Base-by-base conservation (phyloP, 129 eudicot species). In the Arctium lappa region DNA sequence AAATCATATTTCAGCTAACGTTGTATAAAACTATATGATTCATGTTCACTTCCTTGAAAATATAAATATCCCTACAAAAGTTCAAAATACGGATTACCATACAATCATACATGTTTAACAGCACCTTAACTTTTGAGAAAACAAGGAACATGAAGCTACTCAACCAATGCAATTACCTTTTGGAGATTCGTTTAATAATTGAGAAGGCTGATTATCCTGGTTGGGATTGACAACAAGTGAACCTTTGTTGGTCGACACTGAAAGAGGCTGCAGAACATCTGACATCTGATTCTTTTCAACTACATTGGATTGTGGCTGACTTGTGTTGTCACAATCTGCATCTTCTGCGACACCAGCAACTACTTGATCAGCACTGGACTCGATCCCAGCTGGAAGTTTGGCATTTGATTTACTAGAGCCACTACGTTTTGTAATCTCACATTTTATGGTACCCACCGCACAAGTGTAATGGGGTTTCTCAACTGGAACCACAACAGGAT, bases 401-500 rank as follows among this genome's bases (percentile, higher is more conserved):
- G 79, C 69, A 75, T 63, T 89, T 63, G 77, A 69, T 69, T 86
- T 84, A 73, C 78, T 69, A 72, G 70, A 15, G 44, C 56, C 44
- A 8, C 56, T 74, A 37, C 75, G 89, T 69, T 70, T 88, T 22
- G 82, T 80, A 13, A 78, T 84, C 76, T 86, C 93, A 78, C 86
- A 79, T 70, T 83, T 78, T 76, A 89, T 89, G 11, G 84, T 65
- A 80, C 91, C 96, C 71, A 86, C 82, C 13, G 85, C 75, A 44
- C 85, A 85, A 38, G 80, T 74, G 11, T 65, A 63, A 56, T 69
- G 75, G 48, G 88, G 75, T 72, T 86, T 88, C 78, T 78, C 75
- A 74, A 85, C 50, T 66, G 84, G 88, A 78, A 86, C 84, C 84
- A 85, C 73, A 15, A 87, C 80, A 79, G 87, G 82, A 89, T 87